Percentiles rank a stretch among this genome's conserved stretches.
phyloP scores from a whole-genome alignment of 1,284 basidiomycete species.

The Chiua sp. region DNA sequence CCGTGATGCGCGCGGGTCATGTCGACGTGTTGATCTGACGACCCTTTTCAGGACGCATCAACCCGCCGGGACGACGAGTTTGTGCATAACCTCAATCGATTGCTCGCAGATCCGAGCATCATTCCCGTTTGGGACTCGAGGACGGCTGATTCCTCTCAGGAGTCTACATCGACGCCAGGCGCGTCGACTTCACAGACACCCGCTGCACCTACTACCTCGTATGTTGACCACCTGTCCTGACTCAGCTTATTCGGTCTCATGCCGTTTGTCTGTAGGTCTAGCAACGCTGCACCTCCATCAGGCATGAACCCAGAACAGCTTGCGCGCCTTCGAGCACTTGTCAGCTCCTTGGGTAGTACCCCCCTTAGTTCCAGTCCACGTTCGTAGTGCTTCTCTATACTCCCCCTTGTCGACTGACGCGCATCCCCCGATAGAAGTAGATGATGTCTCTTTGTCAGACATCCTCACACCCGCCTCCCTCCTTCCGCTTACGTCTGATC shows the following conservation, averaged over 20 bases:
- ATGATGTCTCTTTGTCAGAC: slow-evolving; percentile 70
- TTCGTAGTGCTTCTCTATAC: slow-evolving; percentile 26
- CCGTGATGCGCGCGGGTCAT: not conserved
- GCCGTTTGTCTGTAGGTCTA: slow-evolving; percentile 1
- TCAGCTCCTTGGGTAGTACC: slow-evolving; percentile 43
- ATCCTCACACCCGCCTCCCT: slow-evolving; percentile 76
- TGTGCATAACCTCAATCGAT: slow-evolving; percentile 67
- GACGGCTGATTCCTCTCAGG: slow-evolving; percentile 24
- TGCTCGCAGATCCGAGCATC: slow-evolving; percentile 67
- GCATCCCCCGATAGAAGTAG: slow-evolving; percentile 18
- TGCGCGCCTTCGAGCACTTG: slow-evolving; percentile 51
- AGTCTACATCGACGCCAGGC: slow-evolving; percentile 46
- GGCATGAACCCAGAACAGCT: slow-evolving; percentile 59
- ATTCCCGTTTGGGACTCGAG: slow-evolving; percentile 60
- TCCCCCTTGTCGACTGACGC: not conserved
- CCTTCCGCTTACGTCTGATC: slow-evolving; percentile 64
- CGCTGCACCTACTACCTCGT: slow-evolving; percentile 23
- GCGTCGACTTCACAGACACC: slow-evolving; percentile 38
- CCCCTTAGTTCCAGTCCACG: slow-evolving; percentile 20
- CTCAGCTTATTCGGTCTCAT: not conserved
- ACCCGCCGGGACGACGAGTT: slow-evolving; percentile 73
- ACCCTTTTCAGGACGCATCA: slow-evolving; percentile 62
- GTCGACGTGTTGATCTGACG: slow-evolving; percentile 12
- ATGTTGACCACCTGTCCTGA: slow-evolving; percentile 4
- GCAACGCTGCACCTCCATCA: slow-evolving; percentile 6